Evolutionary conservation across 2,329 filamentous ascomycete species (phyloP), one percentile per base, ranked within the genome.

Genomic region (Rasamsonia emersonii): DNA sequence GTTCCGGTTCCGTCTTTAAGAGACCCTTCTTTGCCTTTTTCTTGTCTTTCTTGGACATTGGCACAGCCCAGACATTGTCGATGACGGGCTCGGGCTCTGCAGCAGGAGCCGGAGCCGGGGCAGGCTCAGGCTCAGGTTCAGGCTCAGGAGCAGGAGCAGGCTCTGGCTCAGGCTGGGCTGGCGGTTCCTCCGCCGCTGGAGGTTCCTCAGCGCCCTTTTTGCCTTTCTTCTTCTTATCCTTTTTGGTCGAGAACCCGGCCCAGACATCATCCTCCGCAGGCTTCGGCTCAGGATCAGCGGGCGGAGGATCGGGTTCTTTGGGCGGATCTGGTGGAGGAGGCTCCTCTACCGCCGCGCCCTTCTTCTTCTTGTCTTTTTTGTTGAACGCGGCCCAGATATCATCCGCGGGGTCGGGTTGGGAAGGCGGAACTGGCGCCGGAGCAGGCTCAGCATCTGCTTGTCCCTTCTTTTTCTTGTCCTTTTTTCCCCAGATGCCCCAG

Each of bases 41-140:
- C 39, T 61, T 63, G 15, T 61, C 53, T 28, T 57, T 57, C 29
- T 54, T 56, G 38, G 38, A 45, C 41, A 14, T 20, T 13, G 48
- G 49, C 18, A 45, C 40, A 19, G 39, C 47, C 45, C 47, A 57
- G 5, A 36, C 28, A 30, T 53, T 52, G 13, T 46, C 34, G 24
- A 33, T 38, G 8, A 36, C 34, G 10, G 37, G 37, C 17, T 40
- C 41, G 15, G 44, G 33, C 5, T 36, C 36, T 14, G 29, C 20
- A 13, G 36, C 25, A 17, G 33, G 21, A 9, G 33, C 16, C 18
- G 25, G 4, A 9, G 17, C 19, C 15, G 29, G 9, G 15, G 18
- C 11, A 5, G 24, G 24, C 13, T 4, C 42, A n/a, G n/a, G n/a
- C n/a, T n/a, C n/a, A 10, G 35, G 33, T 18, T 35, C 35, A 20